Evolutionary conservation across 345 rosid genomes (phyloP), one percentile per base, ranked within the genome.

Genomic region (Nasturtium officinale): DNA sequence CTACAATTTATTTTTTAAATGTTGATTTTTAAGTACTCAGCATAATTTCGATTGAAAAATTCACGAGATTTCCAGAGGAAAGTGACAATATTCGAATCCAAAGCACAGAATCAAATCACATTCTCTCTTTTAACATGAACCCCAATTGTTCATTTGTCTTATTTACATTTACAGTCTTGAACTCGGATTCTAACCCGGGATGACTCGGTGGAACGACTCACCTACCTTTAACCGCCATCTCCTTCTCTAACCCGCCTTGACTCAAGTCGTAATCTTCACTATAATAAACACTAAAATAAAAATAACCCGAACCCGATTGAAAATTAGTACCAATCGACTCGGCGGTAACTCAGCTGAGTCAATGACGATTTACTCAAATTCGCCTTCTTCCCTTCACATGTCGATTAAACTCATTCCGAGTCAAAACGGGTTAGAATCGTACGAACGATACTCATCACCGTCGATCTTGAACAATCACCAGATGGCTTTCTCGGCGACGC

Each of bases 131-230:
- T 30, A 3, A 5, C 43, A 71, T 38, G 68, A 61, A 61, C 51
- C 11, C 11, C 25, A 66, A 46, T 25, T 37, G 72, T 58, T 52
- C 56, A 45, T 16, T 61, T 28, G 3, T 65, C 47, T 71, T 59
- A 76, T 54, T 62, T 62, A 69, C 75, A 76, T 53, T 62, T 69
- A 61, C 35, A 61, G 35, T 52, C 52, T 62, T 35, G 8, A 67
- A 46, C 81, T 82, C 85, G 78, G 73, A 81, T 59, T 71, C 40
- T 66, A 85, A 83, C 86, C 68, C 80, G 82, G 92, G 92, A 89
- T 82, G 90, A 89, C 92, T 85, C 82, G 85, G 88, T 86, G 72
- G 81, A 79, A 51, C 72, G 55, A 80, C 84, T 75, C 83, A 80
- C 74, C 80, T 78, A 46, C 75, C 82, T 66, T 65, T 55, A 38